Evolutionary conservation across 352 stramenopile species (phyloP), one percentile per base, ranked within the genome.

Genomic region (Blastocystis sp.): DNA sequence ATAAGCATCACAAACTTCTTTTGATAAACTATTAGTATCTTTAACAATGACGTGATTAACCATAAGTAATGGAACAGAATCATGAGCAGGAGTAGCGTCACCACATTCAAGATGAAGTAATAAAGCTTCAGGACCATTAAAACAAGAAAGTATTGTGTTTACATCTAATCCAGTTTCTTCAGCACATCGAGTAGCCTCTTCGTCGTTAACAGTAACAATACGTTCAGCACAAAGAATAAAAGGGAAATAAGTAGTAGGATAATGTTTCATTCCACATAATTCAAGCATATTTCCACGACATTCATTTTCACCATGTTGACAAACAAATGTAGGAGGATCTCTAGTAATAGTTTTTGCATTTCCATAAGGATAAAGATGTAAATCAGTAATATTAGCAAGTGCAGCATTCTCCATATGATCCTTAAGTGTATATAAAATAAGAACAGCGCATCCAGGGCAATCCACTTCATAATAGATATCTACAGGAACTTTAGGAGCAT

Each of bases 321-420:
- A 62, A 13, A 41, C 10, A 30, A 62, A 62, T 16, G 36, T 48
- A 18, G 52, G 52, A 62, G 52, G 52, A 62, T 62, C 52, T 13
- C 52, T 27, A 19, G 35, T 49, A 16, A 62, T 52, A 2, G 52
- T 34, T n/a, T 31, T 19, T 28, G 52, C 52, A 40, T 62, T 62
- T 21, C 52, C 52, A 25, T 62, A 62, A 40, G 52, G 52, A 62
- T 52, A 37, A 2, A 62, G 18, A 11, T 62, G 39, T 2, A 62
- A 23, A 52, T 62, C 52, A 25, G 52, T 47, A 48, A 62, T 62
- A n/a, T n/a, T n/a, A n/a, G n/a, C n/a, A n/a, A n/a, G n/a, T n/a
- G n/a, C n/a, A n/a, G n/a, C n/a, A n/a, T n/a, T n/a, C n/a, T n/a
- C n/a, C n/a, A n/a, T n/a, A n/a, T n/a, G n/a, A n/a, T n/a, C n/a